Evolutionary conservation across 2,329 filamentous ascomycete species (phyloP).

Genomic region (Arthrinium phaeospermum): DNA sequence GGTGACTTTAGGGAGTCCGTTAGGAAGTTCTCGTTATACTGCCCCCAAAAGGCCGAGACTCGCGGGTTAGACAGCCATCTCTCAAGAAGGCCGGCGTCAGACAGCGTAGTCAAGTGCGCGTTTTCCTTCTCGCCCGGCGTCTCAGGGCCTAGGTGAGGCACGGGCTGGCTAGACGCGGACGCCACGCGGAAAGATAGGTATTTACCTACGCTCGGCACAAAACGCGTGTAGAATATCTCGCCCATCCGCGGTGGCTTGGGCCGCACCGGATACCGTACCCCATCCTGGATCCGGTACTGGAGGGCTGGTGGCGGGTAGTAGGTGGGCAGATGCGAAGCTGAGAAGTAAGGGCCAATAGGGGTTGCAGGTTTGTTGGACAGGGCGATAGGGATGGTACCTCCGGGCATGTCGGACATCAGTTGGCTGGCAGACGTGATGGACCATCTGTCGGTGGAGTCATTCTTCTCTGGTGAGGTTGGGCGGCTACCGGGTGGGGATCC

Average conservation of each 20-base stretch:
- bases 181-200: slow-evolving; percentile 91
- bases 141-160: slow-evolving; percentile 67
- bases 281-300: slow-evolving; percentile 80
- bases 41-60: slow-evolving; percentile 85
- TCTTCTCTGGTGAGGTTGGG: slow-evolving; percentile 55
- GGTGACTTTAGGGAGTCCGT: slow-evolving; percentile 65
- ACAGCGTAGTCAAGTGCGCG: slow-evolving; percentile 48
- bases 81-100: slow-evolving; percentile 69
- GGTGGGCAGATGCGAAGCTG: slow-evolving; percentile 83
- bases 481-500: slow-evolving; percentile 60
- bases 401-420: slow-evolving; percentile 40
- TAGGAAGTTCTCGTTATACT: slow-evolving; percentile 70
- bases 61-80: slow-evolving; percentile 89
- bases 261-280: slow-evolving; percentile 82
- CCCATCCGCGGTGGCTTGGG: slow-evolving; percentile 90
- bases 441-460: slow-evolving; percentile 32
- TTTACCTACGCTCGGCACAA: slow-evolving; percentile 79
- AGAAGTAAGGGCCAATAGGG: slow-evolving; percentile 75
- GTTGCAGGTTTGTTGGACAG: slow-evolving; percentile 43
- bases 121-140: slow-evolving; percentile 42
- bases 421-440: slow-evolving; percentile 37
- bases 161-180: slow-evolving; percentile 67
- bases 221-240: slow-evolving; percentile 89
- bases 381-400: slow-evolving; percentile 43
- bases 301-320: slow-evolving; percentile 86